phyloP scores from a whole-genome alignment of 1,139 yeast species.

The Pneumocystis carinii region DNA sequence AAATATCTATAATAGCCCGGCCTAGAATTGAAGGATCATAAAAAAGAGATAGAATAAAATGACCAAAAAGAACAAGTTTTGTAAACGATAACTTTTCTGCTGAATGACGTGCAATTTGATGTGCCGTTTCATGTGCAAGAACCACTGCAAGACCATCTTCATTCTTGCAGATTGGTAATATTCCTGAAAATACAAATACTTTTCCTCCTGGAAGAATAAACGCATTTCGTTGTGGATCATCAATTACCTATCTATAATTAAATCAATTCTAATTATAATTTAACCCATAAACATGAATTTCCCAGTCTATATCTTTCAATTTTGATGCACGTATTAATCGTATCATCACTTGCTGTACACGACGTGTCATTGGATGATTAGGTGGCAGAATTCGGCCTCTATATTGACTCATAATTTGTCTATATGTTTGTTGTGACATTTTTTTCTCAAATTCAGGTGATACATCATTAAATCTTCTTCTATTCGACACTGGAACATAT shows the following conservation, averaged over 20 bases:
- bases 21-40: constrained; percentile 9
- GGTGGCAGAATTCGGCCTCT: constrained; percentile 26
- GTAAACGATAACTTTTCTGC: constrained; percentile 45
- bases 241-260: constrained; percentile 24
- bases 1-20: constrained; percentile 39
- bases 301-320: constrained; percentile 45
- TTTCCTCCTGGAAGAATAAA: constrained; percentile 93
- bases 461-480: constrained; percentile 59
- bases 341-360: constrained; percentile 46
- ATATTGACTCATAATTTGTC: constrained; percentile 35
- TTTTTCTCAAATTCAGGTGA: constrained; percentile 49
- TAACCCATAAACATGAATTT: constrained; percentile 41
- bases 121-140: constrained; percentile 60
- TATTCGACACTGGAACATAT: constrained; percentile 24
- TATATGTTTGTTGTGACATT: constrained; percentile 58
- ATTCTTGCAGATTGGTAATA: constrained; percentile 60
- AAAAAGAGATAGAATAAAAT: constrained; percentile 33
- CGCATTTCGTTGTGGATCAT: constrained; percentile 73
- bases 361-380: constrained; percentile 30
- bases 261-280: background rate
- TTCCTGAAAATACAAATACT: constrained; percentile 73
- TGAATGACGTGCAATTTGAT: constrained; percentile 62
- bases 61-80: constrained; percentile 24
- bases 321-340: constrained; percentile 37
- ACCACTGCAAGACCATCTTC: constrained; percentile 93